A percentile compares a stretch with the other conserved stretches of the same genome.
phyloP scores from a whole-genome alignment of 495 filamentous ascomycete species.

The Cudoniella acicularis region DNA sequence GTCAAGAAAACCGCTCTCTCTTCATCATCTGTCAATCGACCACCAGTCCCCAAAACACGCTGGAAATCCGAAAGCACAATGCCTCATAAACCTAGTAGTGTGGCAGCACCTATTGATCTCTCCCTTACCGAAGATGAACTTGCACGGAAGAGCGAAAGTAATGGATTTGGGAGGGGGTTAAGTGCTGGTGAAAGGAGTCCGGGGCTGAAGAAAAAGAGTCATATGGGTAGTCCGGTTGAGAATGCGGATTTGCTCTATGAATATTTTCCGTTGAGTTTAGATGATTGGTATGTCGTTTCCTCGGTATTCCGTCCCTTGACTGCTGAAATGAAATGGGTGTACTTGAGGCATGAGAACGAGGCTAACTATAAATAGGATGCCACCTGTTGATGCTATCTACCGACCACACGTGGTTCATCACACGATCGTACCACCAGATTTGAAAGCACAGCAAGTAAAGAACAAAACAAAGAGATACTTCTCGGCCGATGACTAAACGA shows the following conservation, averaged over 20 bases:
- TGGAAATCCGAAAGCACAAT: constrained; percentile 19
- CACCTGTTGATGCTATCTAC: constrained; percentile 87
- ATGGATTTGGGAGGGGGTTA: constrained; percentile 10
- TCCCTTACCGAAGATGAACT: constrained; percentile 76
- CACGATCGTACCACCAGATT: constrained; percentile 69
- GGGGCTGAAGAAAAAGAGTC: constrained; percentile 15
- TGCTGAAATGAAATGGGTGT: not conserved
- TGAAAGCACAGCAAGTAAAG: constrained; percentile 65
- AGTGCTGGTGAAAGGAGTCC: constrained; percentile 25
- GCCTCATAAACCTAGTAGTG: constrained; percentile 14
- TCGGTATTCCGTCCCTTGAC: constrained; percentile 21
- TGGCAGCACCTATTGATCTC: constrained; percentile 62
- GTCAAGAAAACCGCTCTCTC: constrained; percentile 25
- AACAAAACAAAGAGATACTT: constrained; percentile 81
- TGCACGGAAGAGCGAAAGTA: constrained; percentile 8
- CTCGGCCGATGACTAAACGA: constrained; percentile 51
- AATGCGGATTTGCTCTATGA: constrained; percentile 81
- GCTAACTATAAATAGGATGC: constrained; percentile 46
- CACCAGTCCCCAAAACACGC: constrained; percentile 21
- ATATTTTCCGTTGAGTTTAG: constrained; percentile 83
- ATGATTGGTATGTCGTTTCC: constrained; percentile 62
- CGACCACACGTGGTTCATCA: constrained; percentile 92
- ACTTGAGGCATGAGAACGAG: not conserved
- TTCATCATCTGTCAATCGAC: constrained; percentile 20
- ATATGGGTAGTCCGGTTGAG: constrained; percentile 56